Percentiles rank a stretch among this genome's conserved stretches.
phyloP scores from a whole-genome alignment of 1,284 basidiomycete genomes.

The Peniophora sp. region DNA sequence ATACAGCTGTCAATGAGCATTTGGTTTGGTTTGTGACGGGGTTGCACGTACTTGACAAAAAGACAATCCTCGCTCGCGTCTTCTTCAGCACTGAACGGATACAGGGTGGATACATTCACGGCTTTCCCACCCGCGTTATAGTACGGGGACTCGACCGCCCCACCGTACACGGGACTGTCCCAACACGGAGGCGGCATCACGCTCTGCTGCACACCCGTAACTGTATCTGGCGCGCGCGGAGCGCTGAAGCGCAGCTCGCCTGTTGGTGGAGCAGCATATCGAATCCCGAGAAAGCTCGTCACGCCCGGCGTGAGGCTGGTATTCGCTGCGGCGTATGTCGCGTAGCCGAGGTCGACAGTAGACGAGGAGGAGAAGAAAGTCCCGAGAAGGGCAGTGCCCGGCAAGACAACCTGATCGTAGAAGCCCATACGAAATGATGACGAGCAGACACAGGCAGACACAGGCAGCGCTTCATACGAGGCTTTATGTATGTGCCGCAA shows the following conservation, averaged over 20 bases:
- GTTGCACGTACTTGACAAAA: constrained; percentile 28
- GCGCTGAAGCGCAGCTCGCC: constrained; percentile 7
- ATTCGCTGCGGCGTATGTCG: not conserved
- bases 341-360: not conserved
- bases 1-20: not conserved
- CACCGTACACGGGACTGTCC: not conserved
- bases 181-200: constrained; percentile 5
- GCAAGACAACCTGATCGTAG: too few relatives aligned
- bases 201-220: constrained; percentile 5
- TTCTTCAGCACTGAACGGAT: not conserved
- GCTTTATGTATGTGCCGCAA: too few relatives aligned
- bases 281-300: constrained; percentile 9
- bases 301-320: not conserved
- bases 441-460: too few relatives aligned
- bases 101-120: too few relatives aligned
- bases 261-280: constrained; percentile 8
- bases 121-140: not conserved
- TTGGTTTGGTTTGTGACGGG: not conserved
- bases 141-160: not conserved
- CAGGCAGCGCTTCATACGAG: too few relatives aligned
- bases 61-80: constrained; percentile 28
- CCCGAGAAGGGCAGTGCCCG: too few relatives aligned
- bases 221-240: constrained; percentile 4
- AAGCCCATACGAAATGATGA: too few relatives aligned
- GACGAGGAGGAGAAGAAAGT: too few relatives aligned